phyloP scores from a whole-genome alignment of 129 eudicot species.

The Pseudognaphalium luteoalbum region DNA sequence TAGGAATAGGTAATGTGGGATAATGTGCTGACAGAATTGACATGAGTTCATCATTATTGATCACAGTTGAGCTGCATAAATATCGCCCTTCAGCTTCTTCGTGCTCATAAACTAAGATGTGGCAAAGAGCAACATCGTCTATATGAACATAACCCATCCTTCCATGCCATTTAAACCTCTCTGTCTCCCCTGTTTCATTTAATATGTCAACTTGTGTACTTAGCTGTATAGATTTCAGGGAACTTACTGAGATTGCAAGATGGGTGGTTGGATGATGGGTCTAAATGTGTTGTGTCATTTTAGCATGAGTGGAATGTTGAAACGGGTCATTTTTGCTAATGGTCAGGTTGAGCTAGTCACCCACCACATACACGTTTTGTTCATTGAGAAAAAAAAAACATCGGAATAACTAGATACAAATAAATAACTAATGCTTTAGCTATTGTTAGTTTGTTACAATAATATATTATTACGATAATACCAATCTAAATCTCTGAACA shows the following conservation, averaged over 20 bases:
- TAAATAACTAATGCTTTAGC: no score
- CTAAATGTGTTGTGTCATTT: neutral
- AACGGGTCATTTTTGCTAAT: neutral
- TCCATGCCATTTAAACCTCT: slow-evolving; percentile 72
- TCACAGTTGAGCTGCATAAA: slow-evolving; percentile 67
- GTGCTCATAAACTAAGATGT: slow-evolving; percentile 78
- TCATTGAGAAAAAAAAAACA: no score
- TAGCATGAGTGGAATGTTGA: neutral
- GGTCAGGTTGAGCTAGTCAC: no score
- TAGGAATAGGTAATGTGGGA: slow-evolving; percentile 78
- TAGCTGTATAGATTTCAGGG: slow-evolving; percentile 17
- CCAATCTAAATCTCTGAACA: no score
- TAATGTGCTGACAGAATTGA: slow-evolving; percentile 59
- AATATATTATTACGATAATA: no score
- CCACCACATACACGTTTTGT: no score
- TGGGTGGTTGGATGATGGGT: neutral
- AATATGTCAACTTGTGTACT: neutral
- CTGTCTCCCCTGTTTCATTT: slow-evolving; percentile 55
- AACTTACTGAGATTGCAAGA: neutral
- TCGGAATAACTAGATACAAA: no score
- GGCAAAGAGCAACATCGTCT: slow-evolving; percentile 85
- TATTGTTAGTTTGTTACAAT: no score
- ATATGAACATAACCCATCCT: slow-evolving; percentile 96
- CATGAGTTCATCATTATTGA: slow-evolving; percentile 61
- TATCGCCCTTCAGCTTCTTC: slow-evolving; percentile 72